Percentiles rank a stretch among this genome's conserved stretches.
These are phyloP conservation scores for Plasmodium sp. DNA, from an alignment of 169 alveolate genomes.

Conservation along the genomic window DNA sequence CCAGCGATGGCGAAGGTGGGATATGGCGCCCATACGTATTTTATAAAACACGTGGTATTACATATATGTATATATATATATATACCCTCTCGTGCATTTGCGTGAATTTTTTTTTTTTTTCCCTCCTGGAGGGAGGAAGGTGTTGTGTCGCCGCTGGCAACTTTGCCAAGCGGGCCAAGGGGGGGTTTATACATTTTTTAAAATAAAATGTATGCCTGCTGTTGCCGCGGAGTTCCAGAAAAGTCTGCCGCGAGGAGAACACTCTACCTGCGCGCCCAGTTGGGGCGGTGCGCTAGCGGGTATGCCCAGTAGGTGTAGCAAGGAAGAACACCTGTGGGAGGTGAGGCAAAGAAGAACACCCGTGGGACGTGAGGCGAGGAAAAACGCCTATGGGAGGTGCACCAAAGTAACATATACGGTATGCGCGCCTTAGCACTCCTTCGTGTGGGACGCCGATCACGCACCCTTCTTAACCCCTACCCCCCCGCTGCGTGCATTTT, in stretches of 20 bases:
- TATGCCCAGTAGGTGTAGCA: not conserved
- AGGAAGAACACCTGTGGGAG: not conserved
- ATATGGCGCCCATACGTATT: not conserved
- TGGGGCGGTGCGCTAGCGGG: not conserved
- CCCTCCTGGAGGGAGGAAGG: not conserved
- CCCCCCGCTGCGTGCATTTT: not conserved
- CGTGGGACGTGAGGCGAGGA: not conserved
- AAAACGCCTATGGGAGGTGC: not conserved
- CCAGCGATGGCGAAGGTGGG: not conserved
- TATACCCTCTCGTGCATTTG: not conserved
- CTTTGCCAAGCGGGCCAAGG: not conserved
- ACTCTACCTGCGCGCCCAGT: not conserved
- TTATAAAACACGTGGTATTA: not conserved
- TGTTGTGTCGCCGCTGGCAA: not conserved
- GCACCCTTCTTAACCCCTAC: not conserved
- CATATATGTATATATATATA: no score
- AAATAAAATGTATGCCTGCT: not conserved
- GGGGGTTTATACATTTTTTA: not conserved
- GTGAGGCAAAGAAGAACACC: no score
- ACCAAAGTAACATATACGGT: not conserved
- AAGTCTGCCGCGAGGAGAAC: not conserved
- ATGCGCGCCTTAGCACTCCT: not conserved
- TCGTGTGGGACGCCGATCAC: not conserved
- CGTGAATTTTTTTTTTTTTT: not conserved
- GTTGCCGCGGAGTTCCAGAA: not conserved